Conservation (phyloP, 768 basidiomycete genomes). For the Suillus hirtellus region DNA sequence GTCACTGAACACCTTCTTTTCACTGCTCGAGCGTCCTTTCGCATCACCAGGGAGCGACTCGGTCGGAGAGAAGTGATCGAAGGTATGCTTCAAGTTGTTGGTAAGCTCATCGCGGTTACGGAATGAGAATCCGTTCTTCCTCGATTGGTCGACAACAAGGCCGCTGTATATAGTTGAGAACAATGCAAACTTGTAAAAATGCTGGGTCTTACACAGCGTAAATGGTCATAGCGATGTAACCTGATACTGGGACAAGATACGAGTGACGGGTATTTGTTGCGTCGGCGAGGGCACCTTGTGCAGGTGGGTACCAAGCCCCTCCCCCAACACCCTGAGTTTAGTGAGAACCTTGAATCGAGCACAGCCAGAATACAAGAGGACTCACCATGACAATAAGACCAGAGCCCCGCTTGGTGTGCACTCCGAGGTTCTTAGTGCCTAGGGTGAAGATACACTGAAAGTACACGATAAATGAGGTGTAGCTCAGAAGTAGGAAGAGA, state of each 20-base stretch:
- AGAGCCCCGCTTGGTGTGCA: constrained; percentile 60
- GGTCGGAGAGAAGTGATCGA: background rate
- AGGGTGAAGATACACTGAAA: constrained; percentile 60
- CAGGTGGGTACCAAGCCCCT: constrained; percentile 69
- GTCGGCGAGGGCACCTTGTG: constrained; percentile 59
- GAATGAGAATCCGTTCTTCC: constrained; percentile 51
- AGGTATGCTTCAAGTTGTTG: constrained; percentile 18
- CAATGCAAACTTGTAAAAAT: background rate
- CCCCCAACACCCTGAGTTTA: constrained; percentile 52
- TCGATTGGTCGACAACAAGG: constrained; percentile 53
- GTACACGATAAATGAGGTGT: background rate
- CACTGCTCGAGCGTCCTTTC: constrained; percentile 6
- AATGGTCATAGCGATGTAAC: constrained; percentile 56
- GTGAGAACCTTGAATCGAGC: constrained; percentile 5
- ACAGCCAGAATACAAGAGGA: background rate
- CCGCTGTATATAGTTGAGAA: constrained; percentile 37
- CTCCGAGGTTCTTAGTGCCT: constrained; percentile 63
- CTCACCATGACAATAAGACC: constrained; percentile 63
- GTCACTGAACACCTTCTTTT: constrained; percentile 9
- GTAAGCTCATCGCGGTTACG: constrained; percentile 47
- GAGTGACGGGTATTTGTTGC: constrained; percentile 48
- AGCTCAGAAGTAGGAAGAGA: constrained; percentile 9
- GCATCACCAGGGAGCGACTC: background rate
- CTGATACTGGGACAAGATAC: constrained; percentile 60
- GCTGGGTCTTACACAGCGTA: constrained; percentile 30